phyloP scores from a whole-genome alignment of 2,329 filamentous ascomycete species.

The Akanthomyces uredinophilus region DNA sequence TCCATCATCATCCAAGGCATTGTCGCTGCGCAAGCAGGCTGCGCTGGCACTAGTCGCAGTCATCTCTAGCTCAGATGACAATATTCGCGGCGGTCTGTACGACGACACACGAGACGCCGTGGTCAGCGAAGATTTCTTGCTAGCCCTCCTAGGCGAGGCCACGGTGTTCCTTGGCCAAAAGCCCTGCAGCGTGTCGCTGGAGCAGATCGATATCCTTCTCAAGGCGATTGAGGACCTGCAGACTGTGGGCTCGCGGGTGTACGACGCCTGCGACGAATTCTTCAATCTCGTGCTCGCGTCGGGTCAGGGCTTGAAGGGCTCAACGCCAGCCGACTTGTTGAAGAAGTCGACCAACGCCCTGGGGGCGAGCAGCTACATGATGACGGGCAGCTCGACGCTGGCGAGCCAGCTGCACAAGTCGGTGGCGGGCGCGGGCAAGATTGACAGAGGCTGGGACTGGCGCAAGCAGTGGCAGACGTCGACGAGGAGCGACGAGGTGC shows the following conservation, averaged over 20 bases:
- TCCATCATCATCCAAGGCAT: constrained; percentile 36
- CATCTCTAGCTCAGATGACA: constrained; percentile 80
- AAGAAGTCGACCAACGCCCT: constrained; percentile 51
- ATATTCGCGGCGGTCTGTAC: constrained; percentile 85
- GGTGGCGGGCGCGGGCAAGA: constrained; percentile 47
- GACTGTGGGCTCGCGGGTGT: constrained; percentile 68
- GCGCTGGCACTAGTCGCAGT: constrained; percentile 74
- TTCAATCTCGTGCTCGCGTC: constrained; percentile 70
- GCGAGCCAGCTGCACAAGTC: constrained; percentile 58
- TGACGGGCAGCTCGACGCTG: constrained; percentile 71
- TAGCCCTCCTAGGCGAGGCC: constrained; percentile 78
- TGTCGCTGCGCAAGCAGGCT: constrained; percentile 61
- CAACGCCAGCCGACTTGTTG: constrained; percentile 62
- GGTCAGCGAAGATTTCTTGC: constrained; percentile 80
- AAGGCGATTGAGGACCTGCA: constrained; percentile 76
- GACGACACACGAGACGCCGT: constrained; percentile 76
- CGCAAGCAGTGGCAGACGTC: constrained; percentile 66
- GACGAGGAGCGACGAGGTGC: constrained; percentile 62
- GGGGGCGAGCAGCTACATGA: constrained; percentile 57
- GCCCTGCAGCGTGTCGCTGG: constrained; percentile 53
- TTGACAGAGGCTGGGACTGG: constrained; percentile 71
- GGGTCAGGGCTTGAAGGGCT: constrained; percentile 56
- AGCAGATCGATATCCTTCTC: constrained; percentile 70
- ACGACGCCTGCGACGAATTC: constrained; percentile 70
- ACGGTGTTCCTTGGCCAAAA: constrained; percentile 66